Evolutionary conservation across 306 rosid species (phyloP).

Genomic region (Pyrus pyrifolia): DNA sequence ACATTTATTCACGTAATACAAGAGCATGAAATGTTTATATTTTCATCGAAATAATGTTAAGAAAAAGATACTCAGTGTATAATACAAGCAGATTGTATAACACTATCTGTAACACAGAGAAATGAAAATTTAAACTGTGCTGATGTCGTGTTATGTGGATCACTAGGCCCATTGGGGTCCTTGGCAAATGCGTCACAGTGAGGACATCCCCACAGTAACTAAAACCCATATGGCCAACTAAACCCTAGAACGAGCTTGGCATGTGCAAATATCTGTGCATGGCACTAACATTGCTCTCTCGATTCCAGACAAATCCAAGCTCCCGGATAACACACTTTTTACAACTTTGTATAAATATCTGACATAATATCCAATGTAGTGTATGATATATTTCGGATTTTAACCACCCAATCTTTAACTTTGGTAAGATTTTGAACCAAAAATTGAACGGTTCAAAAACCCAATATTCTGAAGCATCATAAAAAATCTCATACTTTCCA

Average conservation of each 20-base stretch:
- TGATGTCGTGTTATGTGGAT: conserved; percentile 4
- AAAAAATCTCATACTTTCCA: neutral
- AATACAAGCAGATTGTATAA: neutral
- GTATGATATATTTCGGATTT: no score
- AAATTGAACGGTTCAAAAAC: no score
- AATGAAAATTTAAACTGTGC: neutral
- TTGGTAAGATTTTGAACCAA: no score
- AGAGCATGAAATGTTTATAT: neutral
- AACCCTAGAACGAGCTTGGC: neutral
- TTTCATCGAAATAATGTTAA: no score
- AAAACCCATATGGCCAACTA: neutral
- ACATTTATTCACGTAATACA: no score
- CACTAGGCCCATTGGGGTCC: neutral
- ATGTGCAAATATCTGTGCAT: neutral
- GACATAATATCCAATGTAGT: no score
- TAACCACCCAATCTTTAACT: no score
- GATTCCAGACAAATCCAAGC: conserved; percentile 2
- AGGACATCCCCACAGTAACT: neutral
- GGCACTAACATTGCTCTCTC: neutral
- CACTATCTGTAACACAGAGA: no score
- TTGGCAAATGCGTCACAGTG: neutral
- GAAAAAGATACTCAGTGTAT: no score
- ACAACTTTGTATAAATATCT: neutral
- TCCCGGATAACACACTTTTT: neutral
- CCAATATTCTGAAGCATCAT: no score